Evolutionary conservation across 2,329 filamentous ascomycete genomes (phyloP).

Genomic region (Ceratocystis cubensis): DNA sequence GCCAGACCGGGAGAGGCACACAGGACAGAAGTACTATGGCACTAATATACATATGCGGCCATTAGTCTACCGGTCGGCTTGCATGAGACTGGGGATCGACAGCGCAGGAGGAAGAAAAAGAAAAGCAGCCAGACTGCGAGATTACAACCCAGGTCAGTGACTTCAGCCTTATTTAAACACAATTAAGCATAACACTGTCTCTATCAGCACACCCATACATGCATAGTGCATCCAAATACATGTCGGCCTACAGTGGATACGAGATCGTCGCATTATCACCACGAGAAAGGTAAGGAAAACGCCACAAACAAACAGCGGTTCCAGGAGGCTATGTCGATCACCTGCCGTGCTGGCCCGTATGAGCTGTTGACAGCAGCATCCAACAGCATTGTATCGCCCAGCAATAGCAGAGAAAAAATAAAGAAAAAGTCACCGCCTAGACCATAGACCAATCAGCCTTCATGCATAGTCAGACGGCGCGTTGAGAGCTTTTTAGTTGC

Average conservation of each 20-base stretch:
- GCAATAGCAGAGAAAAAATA: no score
- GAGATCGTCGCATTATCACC: conserved; percentile 1
- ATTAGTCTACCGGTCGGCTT: neutral
- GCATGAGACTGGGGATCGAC: neutral
- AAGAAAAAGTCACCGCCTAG: neutral
- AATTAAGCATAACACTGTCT: conserved; percentile 1
- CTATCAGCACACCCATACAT: conserved; percentile 2
- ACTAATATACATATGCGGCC: neutral
- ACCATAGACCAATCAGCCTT: neutral
- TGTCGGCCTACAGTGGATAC: neutral
- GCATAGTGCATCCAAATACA: conserved; percentile 2
- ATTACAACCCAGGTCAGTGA: neutral
- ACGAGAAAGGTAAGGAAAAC: neutral
- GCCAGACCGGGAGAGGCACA: neutral
- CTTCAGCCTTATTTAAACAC: neutral
- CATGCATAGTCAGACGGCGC: conserved; percentile 1
- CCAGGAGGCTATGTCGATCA: neutral
- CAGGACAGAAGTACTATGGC: neutral
- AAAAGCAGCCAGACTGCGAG: no score
- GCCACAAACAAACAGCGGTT: neutral
- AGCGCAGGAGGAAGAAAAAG: neutral
- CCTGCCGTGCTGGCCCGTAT: neutral
- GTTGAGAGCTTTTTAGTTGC: neutral
- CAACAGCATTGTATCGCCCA: neutral
- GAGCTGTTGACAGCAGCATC: neutral